Percentiles rank a stretch among this genome's conserved stretches.
phyloP scores from a whole-genome alignment of 2,329 filamentous ascomycete genomes.

The Lithohypha guttulata region DNA sequence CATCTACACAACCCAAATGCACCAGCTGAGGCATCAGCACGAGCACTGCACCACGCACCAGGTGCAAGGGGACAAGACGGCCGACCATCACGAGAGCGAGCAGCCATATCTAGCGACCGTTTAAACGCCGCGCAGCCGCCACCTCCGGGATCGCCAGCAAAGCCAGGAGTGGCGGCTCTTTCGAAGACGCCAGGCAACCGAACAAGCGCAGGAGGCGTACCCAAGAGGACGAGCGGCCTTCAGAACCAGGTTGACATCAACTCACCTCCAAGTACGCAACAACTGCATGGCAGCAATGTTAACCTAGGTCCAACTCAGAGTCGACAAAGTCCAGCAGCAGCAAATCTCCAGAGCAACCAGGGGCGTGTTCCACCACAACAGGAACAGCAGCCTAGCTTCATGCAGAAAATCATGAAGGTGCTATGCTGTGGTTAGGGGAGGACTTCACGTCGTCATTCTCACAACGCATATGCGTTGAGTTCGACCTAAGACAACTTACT shows the following conservation, averaged over 20 bases:
- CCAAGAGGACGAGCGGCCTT: constrained; percentile 24
- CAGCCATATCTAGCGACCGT: constrained; percentile 67
- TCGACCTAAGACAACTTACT: too few species aligned
- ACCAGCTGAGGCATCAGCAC: constrained; percentile 69
- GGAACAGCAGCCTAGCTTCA: constrained; percentile 66
- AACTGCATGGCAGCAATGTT: constrained; percentile 89
- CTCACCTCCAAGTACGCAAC: constrained; percentile 81
- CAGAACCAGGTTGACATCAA: constrained; percentile 50
- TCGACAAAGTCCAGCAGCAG: constrained; percentile 46
- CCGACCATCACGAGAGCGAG: constrained; percentile 47
- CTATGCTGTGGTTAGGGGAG: constrained; percentile 66
- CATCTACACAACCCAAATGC: constrained; percentile 70
- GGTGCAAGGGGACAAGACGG: constrained; percentile 29
- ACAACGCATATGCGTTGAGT: too few species aligned
- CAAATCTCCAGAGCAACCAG: constrained; percentile 48
- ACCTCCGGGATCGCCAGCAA: constrained; percentile 67
- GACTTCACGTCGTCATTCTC: neutral
- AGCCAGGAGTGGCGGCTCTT: constrained; percentile 48
- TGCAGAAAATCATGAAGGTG: constrained; percentile 86
- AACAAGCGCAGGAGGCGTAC: constrained; percentile 55
- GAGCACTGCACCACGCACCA: constrained; percentile 63
- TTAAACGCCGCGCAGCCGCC: constrained; percentile 90
- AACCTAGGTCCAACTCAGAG: constrained; percentile 60
- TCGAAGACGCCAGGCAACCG: constrained; percentile 56
- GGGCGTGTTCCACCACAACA: constrained; percentile 35